Base-by-base conservation (phyloP, 2,329 filamentous ascomycete species). In the Knufia fluminis region DNA sequence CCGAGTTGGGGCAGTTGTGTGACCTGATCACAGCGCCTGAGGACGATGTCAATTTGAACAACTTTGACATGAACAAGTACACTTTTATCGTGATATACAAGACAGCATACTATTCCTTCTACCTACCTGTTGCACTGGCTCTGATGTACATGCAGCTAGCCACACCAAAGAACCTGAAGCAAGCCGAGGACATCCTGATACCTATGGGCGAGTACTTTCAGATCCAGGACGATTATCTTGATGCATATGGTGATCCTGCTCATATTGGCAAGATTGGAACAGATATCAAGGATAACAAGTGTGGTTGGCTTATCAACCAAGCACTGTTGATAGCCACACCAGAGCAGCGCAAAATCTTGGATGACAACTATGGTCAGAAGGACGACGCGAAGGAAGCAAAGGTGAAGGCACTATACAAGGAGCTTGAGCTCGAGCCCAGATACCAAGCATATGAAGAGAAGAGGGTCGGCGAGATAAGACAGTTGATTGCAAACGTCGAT, bases 241-340 rank as follows among this genome's bases (percentile, higher is more conserved):
- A 98, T 76, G 94, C 94, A 73, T 98, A 92, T 64, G 92, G 91
- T 61, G 83, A 91, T 60, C 89, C 92, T 33, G 81, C 88, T 62
- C 80, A 89, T 63, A 92, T 98, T 66, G 92, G 92, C 69, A 98
- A 98, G 80, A 95, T 97, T 58, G 92, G 92, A 58, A 98, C 92
- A 53, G 92, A 98, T 64, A 98, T 98, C 69, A 83, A 90, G 77
- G 92, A 98, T 74, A 98, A 98, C 80, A 98, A 98, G 79, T 98
- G 92, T 78, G 94, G 87, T 36, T 98, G 92, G 92, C 75, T 98
- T 52, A 79, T 98, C 70, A 98, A 98, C 78, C 84, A 95, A 71
- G 92, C 92, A 41, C 76, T 98, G 52, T 77, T 82, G 66, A 78
- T 84, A 54, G 85, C 80, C 57, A 90, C 78, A 1, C 82, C 87